phyloP scores from a whole-genome alignment of 129 eudicot genomes.

The Centella asiatica region DNA sequence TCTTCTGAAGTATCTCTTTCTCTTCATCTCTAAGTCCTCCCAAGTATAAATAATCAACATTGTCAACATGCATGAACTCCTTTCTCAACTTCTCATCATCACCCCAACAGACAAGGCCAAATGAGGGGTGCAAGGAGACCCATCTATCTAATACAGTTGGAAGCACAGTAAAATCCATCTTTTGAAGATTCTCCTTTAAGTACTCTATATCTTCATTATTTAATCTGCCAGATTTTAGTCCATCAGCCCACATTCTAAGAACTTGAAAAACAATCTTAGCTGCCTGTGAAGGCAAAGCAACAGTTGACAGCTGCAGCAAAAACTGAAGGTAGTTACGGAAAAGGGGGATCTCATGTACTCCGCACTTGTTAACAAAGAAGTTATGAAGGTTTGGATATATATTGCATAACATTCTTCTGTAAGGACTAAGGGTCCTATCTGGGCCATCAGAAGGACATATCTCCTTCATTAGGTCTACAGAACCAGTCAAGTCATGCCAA shows the following conservation, averaged over 20 bases:
- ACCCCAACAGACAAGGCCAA: constrained; percentile 76
- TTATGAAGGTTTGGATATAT: constrained; percentile 63
- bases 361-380: constrained; percentile 81
- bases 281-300: constrained; percentile 47
- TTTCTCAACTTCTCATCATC: constrained; percentile 59
- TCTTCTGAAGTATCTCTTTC: constrained; percentile 30
- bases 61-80: constrained; percentile 50
- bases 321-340: constrained; percentile 49
- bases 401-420: constrained; percentile 42
- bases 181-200: constrained; percentile 47
- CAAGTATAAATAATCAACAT: constrained; percentile 51
- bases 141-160: constrained; percentile 74
- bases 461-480: constrained; percentile 20
- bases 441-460: constrained; percentile 4
- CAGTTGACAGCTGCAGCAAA: constrained; percentile 56
- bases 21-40: constrained; percentile 54
- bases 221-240: constrained; percentile 45
- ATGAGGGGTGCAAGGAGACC: constrained; percentile 78
- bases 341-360: constrained; percentile 63
- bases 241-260: constrained; percentile 57
- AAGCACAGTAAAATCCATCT: constrained; percentile 52
- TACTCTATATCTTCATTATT: constrained; percentile 44
- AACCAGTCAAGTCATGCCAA: constrained; percentile 69
- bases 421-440: constrained; percentile 9
- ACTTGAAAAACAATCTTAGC: constrained; percentile 65